Percentiles rank a stretch among this genome's conserved stretches.
These are phyloP conservation scores for Botrytis porri DNA, from an alignment of 2,329 filamentous ascomycete genomes.

Conservation along the genomic window DNA sequence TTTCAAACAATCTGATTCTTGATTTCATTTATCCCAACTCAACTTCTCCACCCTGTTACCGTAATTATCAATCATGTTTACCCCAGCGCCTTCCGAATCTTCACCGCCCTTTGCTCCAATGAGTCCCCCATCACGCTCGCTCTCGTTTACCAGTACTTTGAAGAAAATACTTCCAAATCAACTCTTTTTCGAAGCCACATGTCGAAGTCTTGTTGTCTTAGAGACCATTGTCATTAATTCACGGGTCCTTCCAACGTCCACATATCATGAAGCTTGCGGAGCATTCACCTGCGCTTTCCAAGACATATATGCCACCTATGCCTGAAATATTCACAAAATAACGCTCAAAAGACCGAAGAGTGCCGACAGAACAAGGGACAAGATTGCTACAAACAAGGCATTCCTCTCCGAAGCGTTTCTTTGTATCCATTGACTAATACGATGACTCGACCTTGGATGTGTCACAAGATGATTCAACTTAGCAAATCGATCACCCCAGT, in stretches of 20 bases:
- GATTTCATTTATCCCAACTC: neutral
- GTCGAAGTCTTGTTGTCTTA: neutral
- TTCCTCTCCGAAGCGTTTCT: neutral
- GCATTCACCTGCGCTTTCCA: neutral
- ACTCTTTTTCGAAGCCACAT: neutral
- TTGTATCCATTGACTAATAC: neutral
- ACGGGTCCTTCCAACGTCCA: neutral
- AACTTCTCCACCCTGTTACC: neutral
- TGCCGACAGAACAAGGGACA: neutral
- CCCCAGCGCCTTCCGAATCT: neutral
- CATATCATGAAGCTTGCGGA: neutral
- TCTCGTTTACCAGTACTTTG: neutral
- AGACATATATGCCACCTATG: neutral
- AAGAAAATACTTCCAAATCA: rapidly evolving
- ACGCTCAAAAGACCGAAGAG: neutral
- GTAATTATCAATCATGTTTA: neutral
- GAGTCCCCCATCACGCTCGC: neutral
- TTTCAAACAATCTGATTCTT: neutral
- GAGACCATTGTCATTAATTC: neutral
- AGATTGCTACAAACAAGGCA: neutral
- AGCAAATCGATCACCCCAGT: neutral
- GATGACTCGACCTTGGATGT: neutral
- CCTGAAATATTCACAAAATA: neutral
- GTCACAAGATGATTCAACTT: neutral
- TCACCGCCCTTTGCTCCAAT: neutral